phyloP scores from a whole-genome alignment of 2,329 filamentous ascomycete species.

The Apiospora malaysiana region DNA sequence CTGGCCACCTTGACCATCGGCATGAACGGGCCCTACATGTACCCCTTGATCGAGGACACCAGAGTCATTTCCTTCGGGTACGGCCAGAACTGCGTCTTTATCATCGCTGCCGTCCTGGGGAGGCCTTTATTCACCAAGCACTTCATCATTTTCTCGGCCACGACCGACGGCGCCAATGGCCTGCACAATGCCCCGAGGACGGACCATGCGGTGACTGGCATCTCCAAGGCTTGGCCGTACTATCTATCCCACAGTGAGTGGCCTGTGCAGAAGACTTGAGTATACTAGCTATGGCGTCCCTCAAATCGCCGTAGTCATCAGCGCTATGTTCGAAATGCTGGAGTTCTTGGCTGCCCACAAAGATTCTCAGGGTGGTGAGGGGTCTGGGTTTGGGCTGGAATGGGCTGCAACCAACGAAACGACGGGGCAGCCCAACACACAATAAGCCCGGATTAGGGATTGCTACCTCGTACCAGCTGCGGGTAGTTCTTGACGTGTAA shows the following conservation, averaged over 20 bases:
- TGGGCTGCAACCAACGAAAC: too few species aligned
- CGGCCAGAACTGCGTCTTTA: slow-evolving; percentile 44
- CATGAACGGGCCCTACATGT: slow-evolving; percentile 47
- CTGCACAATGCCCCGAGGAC: slow-evolving; percentile 49
- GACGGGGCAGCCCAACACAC: too few species aligned
- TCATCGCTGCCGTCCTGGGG: slow-evolving; percentile 48
- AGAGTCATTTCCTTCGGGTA: slow-evolving; percentile 27
- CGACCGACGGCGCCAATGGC: slow-evolving; percentile 47
- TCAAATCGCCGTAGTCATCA: background rate
- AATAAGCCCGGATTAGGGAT: too few species aligned
- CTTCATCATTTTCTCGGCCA: slow-evolving; percentile 51
- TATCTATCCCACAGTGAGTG: background rate
- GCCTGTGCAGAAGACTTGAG: background rate
- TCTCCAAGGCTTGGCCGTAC: slow-evolving; percentile 44
- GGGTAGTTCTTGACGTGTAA: too few species aligned
- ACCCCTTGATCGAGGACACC: slow-evolving; percentile 24
- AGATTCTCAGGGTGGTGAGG: slow-evolving; percentile 4
- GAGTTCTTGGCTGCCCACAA: slow-evolving; percentile 4
- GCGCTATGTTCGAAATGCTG: slow-evolving; percentile 15
- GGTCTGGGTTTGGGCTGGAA: too few species aligned
- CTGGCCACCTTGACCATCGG: slow-evolving; percentile 48
- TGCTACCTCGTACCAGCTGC: too few species aligned
- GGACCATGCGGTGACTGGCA: slow-evolving; percentile 49
- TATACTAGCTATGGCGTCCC: slow-evolving; percentile 15
- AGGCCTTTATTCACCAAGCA: slow-evolving; percentile 50